Evolutionary conservation across 2,329 filamentous ascomycete species (phyloP).

Genomic region (Penicillium sp.): DNA sequence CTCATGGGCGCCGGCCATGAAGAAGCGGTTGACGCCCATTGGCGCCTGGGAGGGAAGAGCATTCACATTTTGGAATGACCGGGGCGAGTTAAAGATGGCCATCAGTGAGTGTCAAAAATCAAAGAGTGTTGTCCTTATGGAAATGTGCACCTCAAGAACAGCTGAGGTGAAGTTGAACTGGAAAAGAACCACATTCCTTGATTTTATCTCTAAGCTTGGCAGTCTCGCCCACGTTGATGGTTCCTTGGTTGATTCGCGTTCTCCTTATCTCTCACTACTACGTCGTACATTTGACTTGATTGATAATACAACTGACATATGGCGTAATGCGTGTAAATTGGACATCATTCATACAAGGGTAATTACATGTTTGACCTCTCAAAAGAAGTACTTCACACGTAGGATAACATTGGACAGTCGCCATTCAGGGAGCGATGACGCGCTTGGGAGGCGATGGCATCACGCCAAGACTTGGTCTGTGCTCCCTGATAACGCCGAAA

Average conservation of each 20-base stretch:
- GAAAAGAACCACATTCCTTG: background rate
- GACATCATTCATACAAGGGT: background rate
- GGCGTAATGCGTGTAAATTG: background rate
- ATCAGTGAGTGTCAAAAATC: constrained; percentile 23
- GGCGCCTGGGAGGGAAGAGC: constrained; percentile 27
- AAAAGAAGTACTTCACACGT: too few species aligned
- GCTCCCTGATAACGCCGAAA: background rate
- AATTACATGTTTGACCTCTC: background rate
- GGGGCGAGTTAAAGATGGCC: constrained; percentile 50
- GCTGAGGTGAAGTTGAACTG: background rate
- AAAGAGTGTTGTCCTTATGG: background rate
- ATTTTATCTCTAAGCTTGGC: constrained; percentile 1
- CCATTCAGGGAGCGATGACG: background rate
- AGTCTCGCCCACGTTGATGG: constrained; percentile 11
- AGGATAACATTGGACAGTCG: background rate
- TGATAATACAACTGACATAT: background rate
- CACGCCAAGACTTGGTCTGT: background rate
- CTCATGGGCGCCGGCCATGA: constrained; percentile 31
- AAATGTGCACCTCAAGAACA: background rate
- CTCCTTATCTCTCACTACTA: constrained; percentile 6
- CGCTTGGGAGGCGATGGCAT: background rate
- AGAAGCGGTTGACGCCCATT: constrained; percentile 21
- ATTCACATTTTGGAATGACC: constrained; percentile 49
- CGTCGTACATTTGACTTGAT: background rate
- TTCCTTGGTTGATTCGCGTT: background rate